phyloP scores from a whole-genome alignment of 2,329 filamentous ascomycete genomes.

The Sclerotinia subarctica region DNA sequence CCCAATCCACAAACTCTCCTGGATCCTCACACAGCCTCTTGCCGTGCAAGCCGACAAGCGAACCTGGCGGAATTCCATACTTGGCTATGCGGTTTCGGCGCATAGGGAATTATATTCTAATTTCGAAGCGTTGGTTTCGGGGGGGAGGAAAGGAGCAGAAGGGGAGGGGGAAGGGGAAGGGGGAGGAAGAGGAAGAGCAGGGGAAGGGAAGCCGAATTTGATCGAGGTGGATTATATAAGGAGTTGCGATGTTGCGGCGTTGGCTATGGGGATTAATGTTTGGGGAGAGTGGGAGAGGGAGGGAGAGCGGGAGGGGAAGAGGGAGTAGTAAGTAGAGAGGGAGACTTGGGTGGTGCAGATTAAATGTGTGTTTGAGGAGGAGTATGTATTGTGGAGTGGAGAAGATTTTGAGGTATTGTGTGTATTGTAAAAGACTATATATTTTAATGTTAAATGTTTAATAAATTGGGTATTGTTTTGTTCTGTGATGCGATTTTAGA shows the following conservation, averaged over 20 bases:
- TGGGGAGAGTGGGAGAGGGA: neutral
- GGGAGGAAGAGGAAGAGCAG: neutral
- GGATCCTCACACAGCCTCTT: neutral
- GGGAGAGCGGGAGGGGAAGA: too few species aligned
- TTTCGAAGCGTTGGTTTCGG: neutral
- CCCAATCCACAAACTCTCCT: neutral
- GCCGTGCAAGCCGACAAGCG: neutral
- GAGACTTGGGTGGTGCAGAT: neutral
- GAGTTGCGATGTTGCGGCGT: neutral
- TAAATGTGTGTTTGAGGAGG: neutral
- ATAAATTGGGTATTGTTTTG: neutral
- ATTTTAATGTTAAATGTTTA: neutral
- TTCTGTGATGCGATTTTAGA: neutral
- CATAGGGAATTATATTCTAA: neutral
- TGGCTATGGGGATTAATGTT: conserved; percentile 6
- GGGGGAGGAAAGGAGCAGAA: too few species aligned
- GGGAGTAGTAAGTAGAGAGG: neutral
- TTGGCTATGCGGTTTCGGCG: conserved; percentile 1
- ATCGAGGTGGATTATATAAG: conserved; percentile 9
- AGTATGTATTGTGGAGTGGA: too few species aligned
- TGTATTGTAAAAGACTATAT: neutral
- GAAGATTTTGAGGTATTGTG: neutral
- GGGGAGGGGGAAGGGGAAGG: neutral
- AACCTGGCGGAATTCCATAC: neutral
- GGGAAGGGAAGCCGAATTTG: neutral